Conservation (phyloP, 129 eudicot species). For the Artemisia annua region DNA sequence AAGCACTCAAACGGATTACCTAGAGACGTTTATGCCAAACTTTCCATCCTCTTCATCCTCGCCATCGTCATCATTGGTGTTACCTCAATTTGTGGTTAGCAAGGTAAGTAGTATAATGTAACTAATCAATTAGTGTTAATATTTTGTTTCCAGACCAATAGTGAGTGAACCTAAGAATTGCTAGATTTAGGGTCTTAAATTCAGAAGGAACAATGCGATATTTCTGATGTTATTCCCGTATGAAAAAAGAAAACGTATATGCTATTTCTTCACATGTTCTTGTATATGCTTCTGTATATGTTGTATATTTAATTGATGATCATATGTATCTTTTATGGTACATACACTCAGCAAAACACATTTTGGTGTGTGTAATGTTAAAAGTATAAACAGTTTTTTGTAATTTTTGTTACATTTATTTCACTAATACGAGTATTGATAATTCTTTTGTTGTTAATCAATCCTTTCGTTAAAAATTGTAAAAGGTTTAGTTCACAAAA, state of each 20-base stretch:
- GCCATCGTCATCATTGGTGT: constrained; percentile 27
- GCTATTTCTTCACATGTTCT: constrained; percentile 35
- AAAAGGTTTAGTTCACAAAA: no score
- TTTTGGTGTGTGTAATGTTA: constrained; percentile 19
- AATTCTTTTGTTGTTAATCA: no score
- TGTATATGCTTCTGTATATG: constrained; percentile 23
- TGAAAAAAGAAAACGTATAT: constrained; percentile 29
- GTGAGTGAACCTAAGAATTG: constrained; percentile 33
- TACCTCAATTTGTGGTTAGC: constrained; percentile 22
- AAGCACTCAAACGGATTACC: no score
- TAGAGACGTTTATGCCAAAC: no score
- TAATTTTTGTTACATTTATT: no score
- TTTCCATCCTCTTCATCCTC: background rate
- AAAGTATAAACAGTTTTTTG: no score
- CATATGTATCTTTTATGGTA: constrained; percentile 19
- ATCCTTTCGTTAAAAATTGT: no score
- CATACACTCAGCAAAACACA: constrained; percentile 19
- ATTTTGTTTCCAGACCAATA: constrained; percentile 9
- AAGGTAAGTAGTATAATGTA: constrained; percentile 35
- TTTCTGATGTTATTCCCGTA: constrained; percentile 31
- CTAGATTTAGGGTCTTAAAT: constrained; percentile 39
- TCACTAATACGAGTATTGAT: no score
- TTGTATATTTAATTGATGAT: constrained; percentile 11
- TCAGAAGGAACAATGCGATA: constrained; percentile 40
- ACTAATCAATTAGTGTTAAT: constrained; percentile 15